A percentile compares a stretch with the other conserved stretches of the same genome.
Evolutionary conservation across 305 asterid genomes (phyloP).

Genomic region (Fraxinus baroniana): DNA sequence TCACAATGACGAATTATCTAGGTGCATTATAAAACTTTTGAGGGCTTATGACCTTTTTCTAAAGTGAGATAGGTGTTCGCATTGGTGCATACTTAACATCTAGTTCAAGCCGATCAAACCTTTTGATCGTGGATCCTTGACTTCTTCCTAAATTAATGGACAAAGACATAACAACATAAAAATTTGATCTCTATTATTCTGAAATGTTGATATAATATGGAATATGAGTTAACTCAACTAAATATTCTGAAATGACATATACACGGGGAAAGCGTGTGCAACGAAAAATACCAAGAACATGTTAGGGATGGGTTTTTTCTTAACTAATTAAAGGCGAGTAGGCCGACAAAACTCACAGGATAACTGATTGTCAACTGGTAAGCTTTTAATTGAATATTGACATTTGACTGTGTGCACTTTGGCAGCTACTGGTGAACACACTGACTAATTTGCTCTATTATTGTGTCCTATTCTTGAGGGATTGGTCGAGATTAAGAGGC

Average conservation of each 20-base stretch:
- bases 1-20: constrained; percentile 23
- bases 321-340: neutral
- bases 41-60: neutral
- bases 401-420: neutral
- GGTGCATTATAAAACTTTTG: neutral
- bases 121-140: neutral
- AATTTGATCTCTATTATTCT: neutral
- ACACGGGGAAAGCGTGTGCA: neutral
- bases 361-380: neutral
- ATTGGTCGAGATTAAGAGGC: neutral
- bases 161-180: neutral
- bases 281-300: too few species aligned
- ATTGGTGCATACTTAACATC: neutral
- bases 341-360: neutral
- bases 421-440: neutral
- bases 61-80: neutral
- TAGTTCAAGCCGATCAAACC: neutral
- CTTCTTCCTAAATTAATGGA: neutral
- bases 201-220: neutral
- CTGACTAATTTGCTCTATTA: neutral
- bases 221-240: neutral
- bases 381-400: neutral
- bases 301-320: neutral
- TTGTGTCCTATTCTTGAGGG: neutral
- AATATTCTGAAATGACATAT: neutral